Evolutionary conservation across 2,329 filamentous ascomycete genomes (phyloP).

Genomic region (Aspergillus sp.): DNA sequence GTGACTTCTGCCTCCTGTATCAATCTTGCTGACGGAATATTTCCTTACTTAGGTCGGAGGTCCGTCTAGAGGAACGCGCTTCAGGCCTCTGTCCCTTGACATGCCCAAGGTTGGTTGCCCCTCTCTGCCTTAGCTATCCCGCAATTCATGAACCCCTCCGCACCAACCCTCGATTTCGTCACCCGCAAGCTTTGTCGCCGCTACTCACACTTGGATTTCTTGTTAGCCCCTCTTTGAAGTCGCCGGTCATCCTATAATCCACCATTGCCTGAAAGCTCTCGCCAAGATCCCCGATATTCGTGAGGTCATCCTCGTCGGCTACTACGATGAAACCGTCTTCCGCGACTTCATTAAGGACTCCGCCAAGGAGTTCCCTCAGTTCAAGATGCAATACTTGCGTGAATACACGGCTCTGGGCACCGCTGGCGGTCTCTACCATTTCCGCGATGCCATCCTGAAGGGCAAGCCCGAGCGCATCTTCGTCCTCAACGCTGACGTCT

Average conservation of each 20-base stretch:
- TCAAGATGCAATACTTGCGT: constrained; percentile 91
- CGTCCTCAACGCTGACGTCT: constrained; percentile 96
- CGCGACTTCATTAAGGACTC: constrained; percentile 97
- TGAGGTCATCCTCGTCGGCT: constrained; percentile 96
- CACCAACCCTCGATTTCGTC: constrained; percentile 3
- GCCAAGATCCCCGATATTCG: constrained; percentile 88
- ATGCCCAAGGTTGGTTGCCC: constrained; percentile 75
- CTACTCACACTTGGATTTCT: constrained; percentile 5
- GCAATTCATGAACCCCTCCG: background rate
- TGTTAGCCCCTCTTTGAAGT: constrained; percentile 91
- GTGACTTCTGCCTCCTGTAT: constrained; percentile 5
- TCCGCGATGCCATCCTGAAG: constrained; percentile 98
- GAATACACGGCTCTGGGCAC: constrained; percentile 97
- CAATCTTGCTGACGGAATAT: constrained; percentile 31
- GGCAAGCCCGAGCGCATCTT: constrained; percentile 93
- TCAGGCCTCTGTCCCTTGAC: constrained; percentile 92
- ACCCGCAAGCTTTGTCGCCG: background rate
- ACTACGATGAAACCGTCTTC: constrained; percentile 97
- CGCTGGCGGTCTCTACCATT: constrained; percentile 95
- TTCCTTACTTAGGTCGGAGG: constrained; percentile 74
- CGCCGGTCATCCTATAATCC: constrained; percentile 96
- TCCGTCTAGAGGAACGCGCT: constrained; percentile 91
- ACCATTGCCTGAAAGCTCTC: constrained; percentile 92
- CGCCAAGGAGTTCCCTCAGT: constrained; percentile 77
- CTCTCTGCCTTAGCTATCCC: constrained; percentile 11